A percentile compares a stretch with the other conserved stretches of the same genome.
Conservation (phyloP, 202 grass and related monocot genomes). For the Schoenoplectus triqueter region DNA sequence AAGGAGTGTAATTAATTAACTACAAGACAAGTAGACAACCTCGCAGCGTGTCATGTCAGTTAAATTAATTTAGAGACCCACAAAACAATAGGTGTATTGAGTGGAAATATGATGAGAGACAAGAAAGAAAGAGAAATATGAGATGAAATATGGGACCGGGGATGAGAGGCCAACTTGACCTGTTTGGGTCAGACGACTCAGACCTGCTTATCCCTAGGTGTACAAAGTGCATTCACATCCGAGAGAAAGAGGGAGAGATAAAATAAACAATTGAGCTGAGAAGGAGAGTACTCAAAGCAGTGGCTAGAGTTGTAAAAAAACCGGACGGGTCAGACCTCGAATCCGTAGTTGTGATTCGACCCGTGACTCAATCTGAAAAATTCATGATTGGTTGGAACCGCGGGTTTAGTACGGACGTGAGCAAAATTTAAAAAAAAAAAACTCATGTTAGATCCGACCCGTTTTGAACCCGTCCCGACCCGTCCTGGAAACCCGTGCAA, state of each 20-base stretch:
- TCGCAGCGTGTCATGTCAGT: constrained; percentile 16
- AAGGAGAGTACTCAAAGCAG: too few relatives aligned
- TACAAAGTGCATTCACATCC: constrained; percentile 23
- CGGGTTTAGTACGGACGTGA: too few relatives aligned
- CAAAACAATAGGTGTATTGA: not conserved
- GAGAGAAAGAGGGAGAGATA: not conserved
- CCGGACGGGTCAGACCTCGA: too few relatives aligned
- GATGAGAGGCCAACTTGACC: constrained; percentile 24
- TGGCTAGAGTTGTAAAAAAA: too few relatives aligned
- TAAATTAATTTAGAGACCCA: not conserved
- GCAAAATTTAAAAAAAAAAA: too few relatives aligned
- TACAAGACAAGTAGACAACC: not conserved
- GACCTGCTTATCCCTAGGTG: constrained; percentile 37
- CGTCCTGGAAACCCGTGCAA: too few relatives aligned
- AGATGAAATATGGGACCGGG: constrained; percentile 36
- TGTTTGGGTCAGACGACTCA: constrained; percentile 19
- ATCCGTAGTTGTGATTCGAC: too few relatives aligned
- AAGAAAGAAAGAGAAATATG: constrained; percentile 37
- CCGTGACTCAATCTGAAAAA: too few relatives aligned
- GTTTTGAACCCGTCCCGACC: too few relatives aligned
- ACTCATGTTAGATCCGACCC: too few relatives aligned
- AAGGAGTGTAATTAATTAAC: not conserved
- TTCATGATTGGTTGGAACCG: too few relatives aligned
- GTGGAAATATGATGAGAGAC: not conserved
- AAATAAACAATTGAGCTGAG: not conserved